These are phyloP conservation scores for Teunomyces barrocoloradensis DNA, from an alignment of 805 yeast genomes.

Conservation along the genomic window DNA sequence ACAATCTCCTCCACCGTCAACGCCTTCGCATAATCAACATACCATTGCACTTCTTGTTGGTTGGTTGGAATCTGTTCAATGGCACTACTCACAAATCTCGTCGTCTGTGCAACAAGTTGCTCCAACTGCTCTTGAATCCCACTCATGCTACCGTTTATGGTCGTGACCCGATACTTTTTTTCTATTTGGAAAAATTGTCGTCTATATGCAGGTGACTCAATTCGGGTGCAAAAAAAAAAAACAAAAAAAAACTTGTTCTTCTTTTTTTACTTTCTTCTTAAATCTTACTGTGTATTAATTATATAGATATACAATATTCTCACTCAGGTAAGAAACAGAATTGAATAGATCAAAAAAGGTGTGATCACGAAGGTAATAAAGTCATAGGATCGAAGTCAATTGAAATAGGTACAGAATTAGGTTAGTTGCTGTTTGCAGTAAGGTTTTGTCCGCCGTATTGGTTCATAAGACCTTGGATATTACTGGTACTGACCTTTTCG, in stretches of 20 bases:
- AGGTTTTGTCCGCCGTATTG: background rate
- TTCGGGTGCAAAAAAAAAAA: too few relatives aligned
- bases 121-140: conserved; percentile 1
- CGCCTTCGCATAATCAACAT: conserved; percentile 7
- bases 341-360: too few relatives aligned
- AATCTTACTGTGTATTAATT: too few relatives aligned
- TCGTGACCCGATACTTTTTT: background rate
- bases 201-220: too few relatives aligned
- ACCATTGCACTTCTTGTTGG: conserved; percentile 13
- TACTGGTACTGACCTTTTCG: background rate
- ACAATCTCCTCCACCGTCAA: conserved; percentile 22
- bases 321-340: too few relatives aligned
- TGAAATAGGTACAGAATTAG: too few relatives aligned
- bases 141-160: background rate
- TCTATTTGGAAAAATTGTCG: background rate
- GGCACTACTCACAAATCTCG: conserved; percentile 4
- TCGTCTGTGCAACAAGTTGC: background rate
- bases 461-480: background rate
- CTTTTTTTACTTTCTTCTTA: too few relatives aligned
- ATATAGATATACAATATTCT: too few relatives aligned
- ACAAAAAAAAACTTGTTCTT: too few relatives aligned
- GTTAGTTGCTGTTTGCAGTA: background rate
- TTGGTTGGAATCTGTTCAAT: conserved; percentile 8
- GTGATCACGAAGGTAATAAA: background rate
- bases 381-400: too few relatives aligned